Percentiles rank a stretch among this genome's conserved stretches.
Evolutionary conservation across 768 basidiomycete genomes (phyloP).

Genomic region (Suillus fuscotomentosus): DNA sequence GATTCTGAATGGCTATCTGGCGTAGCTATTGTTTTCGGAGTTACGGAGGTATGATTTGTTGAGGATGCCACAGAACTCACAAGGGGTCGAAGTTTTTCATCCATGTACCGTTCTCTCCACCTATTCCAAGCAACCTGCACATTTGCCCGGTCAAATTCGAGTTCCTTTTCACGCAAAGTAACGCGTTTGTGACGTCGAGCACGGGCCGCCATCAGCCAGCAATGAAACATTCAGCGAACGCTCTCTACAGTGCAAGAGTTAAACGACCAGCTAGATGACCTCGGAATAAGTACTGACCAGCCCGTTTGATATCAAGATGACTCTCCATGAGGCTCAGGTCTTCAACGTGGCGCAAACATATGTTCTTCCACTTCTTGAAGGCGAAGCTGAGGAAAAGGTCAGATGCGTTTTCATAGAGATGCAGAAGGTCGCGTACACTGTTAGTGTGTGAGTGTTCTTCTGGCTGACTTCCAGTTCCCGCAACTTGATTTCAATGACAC

Average conservation of each 20-base stretch:
- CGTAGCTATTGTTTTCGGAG: constrained; percentile 26
- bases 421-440: too few species aligned
- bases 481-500: too few species aligned
- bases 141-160: constrained; percentile 52
- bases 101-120: constrained; percentile 73
- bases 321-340: too few species aligned
- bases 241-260: constrained; percentile 43
- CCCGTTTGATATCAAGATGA: too few species aligned
- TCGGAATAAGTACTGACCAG: too few species aligned
- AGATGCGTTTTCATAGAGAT: too few species aligned
- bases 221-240: constrained; percentile 56
- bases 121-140: constrained; percentile 68
- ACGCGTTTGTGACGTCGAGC: constrained; percentile 60
- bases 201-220: constrained; percentile 53
- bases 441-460: too few species aligned
- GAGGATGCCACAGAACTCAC: constrained; percentile 36
- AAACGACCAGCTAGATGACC: too few species aligned
- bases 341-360: too few species aligned
- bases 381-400: too few species aligned
- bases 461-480: too few species aligned
- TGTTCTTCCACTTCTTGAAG: too few species aligned
- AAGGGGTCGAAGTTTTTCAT: constrained; percentile 62
- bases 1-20: constrained; percentile 54
- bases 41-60: neutral
- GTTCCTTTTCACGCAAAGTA: constrained; percentile 58